Evolutionary conservation across 371 early-diverging fungal species (phyloP).

Genomic region (Mortierella sp.): DNA sequence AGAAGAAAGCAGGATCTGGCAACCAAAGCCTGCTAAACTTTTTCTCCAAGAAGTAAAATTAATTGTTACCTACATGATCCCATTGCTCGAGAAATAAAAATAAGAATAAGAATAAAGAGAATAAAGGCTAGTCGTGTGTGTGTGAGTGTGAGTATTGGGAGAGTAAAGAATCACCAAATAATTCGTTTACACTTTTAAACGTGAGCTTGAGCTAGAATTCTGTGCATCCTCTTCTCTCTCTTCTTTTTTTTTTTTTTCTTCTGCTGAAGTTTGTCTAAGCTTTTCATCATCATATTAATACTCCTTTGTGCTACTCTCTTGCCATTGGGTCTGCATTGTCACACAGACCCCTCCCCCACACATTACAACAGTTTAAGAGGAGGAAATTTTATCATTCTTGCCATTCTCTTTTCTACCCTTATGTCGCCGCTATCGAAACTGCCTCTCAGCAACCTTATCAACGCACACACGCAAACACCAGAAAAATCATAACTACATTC

Average conservation of each 20-base stretch:
- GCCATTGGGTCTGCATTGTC: neutral
- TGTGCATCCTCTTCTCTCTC: too few species aligned
- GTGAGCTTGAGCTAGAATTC: too few species aligned
- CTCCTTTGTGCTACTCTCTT: too few species aligned
- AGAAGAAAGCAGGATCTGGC: conserved; percentile 46
- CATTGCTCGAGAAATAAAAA: too few species aligned
- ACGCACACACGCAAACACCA: neutral
- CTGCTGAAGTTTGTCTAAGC: too few species aligned
- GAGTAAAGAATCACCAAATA: neutral
- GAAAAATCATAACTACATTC: conserved; percentile 1
- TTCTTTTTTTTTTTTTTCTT: too few species aligned
- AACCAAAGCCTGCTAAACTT: conserved; percentile 55
- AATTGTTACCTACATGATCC: neutral
- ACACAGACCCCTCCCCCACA: neutral
- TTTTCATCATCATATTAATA: too few species aligned
- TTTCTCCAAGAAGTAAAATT: conserved; percentile 35
- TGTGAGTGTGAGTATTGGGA: too few species aligned
- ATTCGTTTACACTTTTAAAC: neutral
- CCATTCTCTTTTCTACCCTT: neutral
- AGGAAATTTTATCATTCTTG: neutral
- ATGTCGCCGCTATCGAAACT: neutral
- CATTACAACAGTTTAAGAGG: too few species aligned
- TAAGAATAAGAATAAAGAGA: too few species aligned
- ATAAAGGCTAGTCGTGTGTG: too few species aligned
- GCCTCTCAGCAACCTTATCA: conserved; percentile 1